These are phyloP conservation scores for Vitis rotundifolia DNA, from an alignment of 164 flowering plant species.

Conservation along the genomic window DNA sequence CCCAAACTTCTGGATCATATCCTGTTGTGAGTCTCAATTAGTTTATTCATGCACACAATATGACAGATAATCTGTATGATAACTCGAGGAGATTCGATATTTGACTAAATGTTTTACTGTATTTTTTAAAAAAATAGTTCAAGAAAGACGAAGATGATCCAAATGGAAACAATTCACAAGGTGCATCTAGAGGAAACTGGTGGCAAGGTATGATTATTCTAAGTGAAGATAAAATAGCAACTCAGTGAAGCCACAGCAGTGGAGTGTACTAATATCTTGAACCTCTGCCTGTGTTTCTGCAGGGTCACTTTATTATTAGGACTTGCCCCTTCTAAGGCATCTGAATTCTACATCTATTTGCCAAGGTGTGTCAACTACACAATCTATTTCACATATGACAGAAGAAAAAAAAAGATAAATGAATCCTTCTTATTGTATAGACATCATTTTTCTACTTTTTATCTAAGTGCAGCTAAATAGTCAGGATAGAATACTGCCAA, in stretches of 20 bases:
- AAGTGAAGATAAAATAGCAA: not conserved
- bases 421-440: too few relatives aligned
- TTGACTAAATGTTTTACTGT: not conserved
- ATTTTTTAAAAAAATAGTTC: conserved; percentile 36
- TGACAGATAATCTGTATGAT: not conserved
- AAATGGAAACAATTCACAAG: conserved; percentile 37
- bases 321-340: conserved; percentile 16
- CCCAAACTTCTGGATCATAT: conserved; percentile 33
- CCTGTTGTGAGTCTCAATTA: conserved; percentile 45
- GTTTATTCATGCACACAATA: not conserved
- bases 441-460: too few relatives aligned
- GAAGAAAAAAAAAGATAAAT: too few relatives aligned
- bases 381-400: too few relatives aligned
- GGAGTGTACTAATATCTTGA: not conserved
- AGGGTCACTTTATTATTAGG: conserved; percentile 77
- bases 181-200: conserved; percentile 90
- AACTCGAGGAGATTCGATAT: too few relatives aligned
- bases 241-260: not conserved
- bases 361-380: conserved; percentile 3
- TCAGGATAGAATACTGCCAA: too few relatives aligned
- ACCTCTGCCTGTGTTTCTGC: conserved; percentile 18
- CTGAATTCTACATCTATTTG: conserved; percentile 26
- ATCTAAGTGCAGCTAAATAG: too few relatives aligned
- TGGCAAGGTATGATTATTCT: conserved; percentile 65
- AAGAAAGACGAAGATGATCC: conserved; percentile 65